Evolutionary conservation across 805 yeast genomes (phyloP), one percentile per base, ranked within the genome.

Genomic region (Spathaspora girioi): DNA sequence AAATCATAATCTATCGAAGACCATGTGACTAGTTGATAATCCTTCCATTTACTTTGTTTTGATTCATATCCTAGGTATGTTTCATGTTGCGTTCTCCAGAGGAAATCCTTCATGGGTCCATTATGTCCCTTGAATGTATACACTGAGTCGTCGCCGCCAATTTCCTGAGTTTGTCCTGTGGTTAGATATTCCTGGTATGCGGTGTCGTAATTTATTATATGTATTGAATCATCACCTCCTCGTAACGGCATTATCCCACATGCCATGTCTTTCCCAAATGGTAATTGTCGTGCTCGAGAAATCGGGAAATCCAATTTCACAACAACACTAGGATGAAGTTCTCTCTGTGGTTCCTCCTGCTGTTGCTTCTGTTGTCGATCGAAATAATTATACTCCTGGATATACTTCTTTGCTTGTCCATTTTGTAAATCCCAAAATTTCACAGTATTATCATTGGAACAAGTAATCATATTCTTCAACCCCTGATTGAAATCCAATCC

Each of bases 21-120:
- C 97, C 98, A 93, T 0, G 98, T 89, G 1, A 94, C 93, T 47
- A 94, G 67, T 65, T 94, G 98, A 62, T 82, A 94, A 53, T 92
- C 97, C 50, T 93, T 75, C 69, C 89, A 90, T 57, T 84, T 85
- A 12, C 79, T 59, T 43, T n/a, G n/a, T n/a, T 73, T 72, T 3
- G 73, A 65, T 0, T 77, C 65, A 51, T 83, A 80, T 38, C 90
- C 75, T 40, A 59, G 64, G 46, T 72, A 73, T 4, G 49, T 50
- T 38, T 65, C 74, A 46, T 71, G 75, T 47, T 67, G 63, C 7
- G 82, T 72, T 56, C 98, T 75, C 97, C 97, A 93, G 1, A 91
- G 71, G 61, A 93, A 91, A 62, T 94, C 98, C 40, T 84, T 86
- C 15, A 94, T 86, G 1, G 94, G 87, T 46, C 87, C 96, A 1